phyloP scores from a whole-genome alignment of 225 moss, liverwort and hornwort genomes.

The Physcomitrium patens region DNA sequence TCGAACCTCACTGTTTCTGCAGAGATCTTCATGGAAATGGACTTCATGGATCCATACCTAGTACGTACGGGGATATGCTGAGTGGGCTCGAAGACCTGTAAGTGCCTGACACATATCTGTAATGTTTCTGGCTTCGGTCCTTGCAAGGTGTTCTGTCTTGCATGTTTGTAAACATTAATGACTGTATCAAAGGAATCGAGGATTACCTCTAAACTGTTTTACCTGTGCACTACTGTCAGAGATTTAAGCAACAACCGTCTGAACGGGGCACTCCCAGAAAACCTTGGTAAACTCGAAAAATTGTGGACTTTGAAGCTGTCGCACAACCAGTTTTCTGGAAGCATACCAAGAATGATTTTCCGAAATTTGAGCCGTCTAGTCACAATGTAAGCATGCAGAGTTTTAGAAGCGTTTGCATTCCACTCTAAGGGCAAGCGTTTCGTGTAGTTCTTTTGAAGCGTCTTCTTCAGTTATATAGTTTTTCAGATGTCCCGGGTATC shows the following conservation, averaged over 20 bases:
- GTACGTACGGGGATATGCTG: accelerated
- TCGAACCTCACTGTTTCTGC: neutral
- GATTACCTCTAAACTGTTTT: neutral
- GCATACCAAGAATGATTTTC: neutral
- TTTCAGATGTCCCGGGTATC: neutral
- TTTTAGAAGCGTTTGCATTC: neutral
- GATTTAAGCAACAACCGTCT: slow-evolving; percentile 29
- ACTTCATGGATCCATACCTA: neutral
- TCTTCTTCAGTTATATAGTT: neutral
- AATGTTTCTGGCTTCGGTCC: neutral
- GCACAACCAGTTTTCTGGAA: neutral
- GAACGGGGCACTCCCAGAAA: neutral
- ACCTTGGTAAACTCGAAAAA: accelerated
- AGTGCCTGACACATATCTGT: neutral
- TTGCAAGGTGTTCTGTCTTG: neutral
- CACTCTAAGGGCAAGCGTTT: accelerated
- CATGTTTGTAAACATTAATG: neutral
- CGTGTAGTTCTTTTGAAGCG: accelerated
- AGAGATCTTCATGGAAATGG: slow-evolving; percentile 42
- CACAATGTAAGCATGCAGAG: neutral
- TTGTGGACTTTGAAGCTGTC: slow-evolving; percentile 19
- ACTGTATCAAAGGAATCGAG: too few species aligned
- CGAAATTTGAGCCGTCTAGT: accelerated
- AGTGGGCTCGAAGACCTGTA: slow-evolving; percentile 13
- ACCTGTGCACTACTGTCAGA: neutral